phyloP scores from a whole-genome alignment of 805 yeast species.

The Kuraishia hungarica region DNA sequence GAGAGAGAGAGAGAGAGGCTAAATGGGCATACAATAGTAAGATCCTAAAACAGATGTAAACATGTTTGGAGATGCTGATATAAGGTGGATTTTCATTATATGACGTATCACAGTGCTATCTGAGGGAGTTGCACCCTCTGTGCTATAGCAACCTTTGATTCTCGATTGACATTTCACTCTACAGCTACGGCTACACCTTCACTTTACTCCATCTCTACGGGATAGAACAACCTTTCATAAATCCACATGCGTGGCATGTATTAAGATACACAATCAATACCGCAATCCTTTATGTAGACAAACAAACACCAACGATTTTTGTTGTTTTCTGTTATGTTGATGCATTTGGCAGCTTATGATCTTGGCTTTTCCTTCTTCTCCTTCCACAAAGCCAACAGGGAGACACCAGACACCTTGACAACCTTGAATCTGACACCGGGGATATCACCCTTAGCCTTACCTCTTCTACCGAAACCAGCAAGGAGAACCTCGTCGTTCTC shows the following conservation, averaged over 20 bases:
- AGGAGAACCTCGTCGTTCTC: constrained; percentile 99
- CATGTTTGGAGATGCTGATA: too few relatives aligned
- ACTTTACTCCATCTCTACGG: not conserved
- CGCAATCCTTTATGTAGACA: not conserved
- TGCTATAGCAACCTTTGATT: too few relatives aligned
- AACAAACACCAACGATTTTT: not conserved
- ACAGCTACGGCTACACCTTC: too few relatives aligned
- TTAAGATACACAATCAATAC: not conserved
- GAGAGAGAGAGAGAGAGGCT: not conserved
- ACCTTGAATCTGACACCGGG: constrained; percentile 99
- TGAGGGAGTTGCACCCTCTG: too few relatives aligned
- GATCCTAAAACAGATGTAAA: too few relatives aligned
- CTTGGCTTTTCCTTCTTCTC: constrained; percentile 99
- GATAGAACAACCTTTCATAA: not conserved
- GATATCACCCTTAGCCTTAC: constrained; percentile 99
- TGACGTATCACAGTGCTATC: too few relatives aligned
- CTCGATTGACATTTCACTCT: too few relatives aligned
- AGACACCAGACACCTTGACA: constrained; percentile 99
- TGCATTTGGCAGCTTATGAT: constrained; percentile 48
- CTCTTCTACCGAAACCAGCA: constrained; percentile 99
- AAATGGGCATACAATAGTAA: too few relatives aligned
- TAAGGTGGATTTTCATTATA: too few relatives aligned
- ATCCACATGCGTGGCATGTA: not conserved
- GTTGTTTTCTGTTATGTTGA: not conserved
- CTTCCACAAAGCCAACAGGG: constrained; percentile 99